Conservation (phyloP, 805 yeast genomes). For the Lachancea kluyveri region DNA sequence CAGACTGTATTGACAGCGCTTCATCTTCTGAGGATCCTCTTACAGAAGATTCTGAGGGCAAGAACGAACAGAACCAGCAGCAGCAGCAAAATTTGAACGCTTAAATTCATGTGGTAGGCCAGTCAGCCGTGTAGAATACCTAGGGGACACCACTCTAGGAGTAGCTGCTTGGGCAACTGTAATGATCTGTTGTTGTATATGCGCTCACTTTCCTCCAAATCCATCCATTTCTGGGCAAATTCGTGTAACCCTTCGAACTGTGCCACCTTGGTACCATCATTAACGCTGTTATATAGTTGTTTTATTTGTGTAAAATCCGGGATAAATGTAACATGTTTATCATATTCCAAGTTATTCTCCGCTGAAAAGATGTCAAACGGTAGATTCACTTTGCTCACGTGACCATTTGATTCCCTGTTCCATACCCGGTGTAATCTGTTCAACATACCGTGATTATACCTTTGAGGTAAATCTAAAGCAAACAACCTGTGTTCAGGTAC, state of each 20-base stretch:
- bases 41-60: too few species aligned
- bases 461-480: conserved; percentile 21
- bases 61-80: too few species aligned
- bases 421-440: too few species aligned
- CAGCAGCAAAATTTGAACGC: too few species aligned
- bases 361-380: conserved; percentile 4
- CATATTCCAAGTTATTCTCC: conserved; percentile 1
- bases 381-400: conserved; percentile 7
- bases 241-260: conserved; percentile 17
- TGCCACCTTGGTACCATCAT: conserved; percentile 12
- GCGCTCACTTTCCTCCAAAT: conserved; percentile 9
- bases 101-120: background rate
- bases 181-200: conserved; percentile 2
- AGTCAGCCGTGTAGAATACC: conserved; percentile 3
- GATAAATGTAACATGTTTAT: conserved; percentile 11
- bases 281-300: conserved; percentile 15
- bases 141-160: background rate
- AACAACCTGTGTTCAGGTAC: conserved; percentile 25
- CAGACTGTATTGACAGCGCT: too few species aligned
- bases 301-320: conserved; percentile 17
- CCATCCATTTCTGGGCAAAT: conserved; percentile 24
- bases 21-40: too few species aligned
- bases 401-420: background rate
- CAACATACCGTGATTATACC: conserved; percentile 12
- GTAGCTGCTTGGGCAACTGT: too few species aligned